Evolutionary conservation across 805 yeast genomes (phyloP).

Genomic region (Wickerhamiella sergipiensis): DNA sequence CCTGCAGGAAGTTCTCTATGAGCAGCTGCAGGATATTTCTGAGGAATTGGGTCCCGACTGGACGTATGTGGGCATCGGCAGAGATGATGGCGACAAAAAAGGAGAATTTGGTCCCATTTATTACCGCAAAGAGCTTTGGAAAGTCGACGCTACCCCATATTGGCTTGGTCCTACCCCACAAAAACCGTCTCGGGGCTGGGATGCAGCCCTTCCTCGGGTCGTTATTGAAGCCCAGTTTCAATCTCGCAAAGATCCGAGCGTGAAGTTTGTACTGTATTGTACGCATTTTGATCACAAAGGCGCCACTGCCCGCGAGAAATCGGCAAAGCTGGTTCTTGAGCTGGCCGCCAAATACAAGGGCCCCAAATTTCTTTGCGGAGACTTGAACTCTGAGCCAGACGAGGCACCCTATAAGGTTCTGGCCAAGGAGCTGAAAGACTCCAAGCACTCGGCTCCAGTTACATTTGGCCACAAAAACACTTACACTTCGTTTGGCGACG

Average conservation of each 20-base stretch:
- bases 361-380: conserved; percentile 39
- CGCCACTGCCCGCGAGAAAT: conserved; percentile 31
- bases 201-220: conserved; percentile 31
- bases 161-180: conserved; percentile 46
- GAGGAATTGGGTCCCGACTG: conserved; percentile 26
- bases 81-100: conserved; percentile 36
- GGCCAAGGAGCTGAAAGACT: conserved; percentile 27
- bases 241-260: not conserved
- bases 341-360: conserved; percentile 21
- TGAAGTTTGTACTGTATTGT: conserved; percentile 27
- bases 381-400: conserved; percentile 39
- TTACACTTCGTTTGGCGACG: conserved; percentile 35
- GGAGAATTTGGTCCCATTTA: conserved; percentile 43
- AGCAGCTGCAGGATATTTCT: conserved; percentile 35
- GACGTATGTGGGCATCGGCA: conserved; percentile 36
- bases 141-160: conserved; percentile 29
- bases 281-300: conserved; percentile 42
- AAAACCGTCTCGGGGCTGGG: conserved; percentile 40
- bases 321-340: conserved; percentile 31
- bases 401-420: conserved; percentile 33
- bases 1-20: conserved; percentile 35
- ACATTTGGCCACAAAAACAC: conserved; percentile 34
- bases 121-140: conserved; percentile 28
- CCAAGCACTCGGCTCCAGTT: conserved; percentile 21
- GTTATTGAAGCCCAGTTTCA: conserved; percentile 20